A percentile compares a stretch with the other conserved stretches of the same genome.
Conservation (phyloP, 306 rosid species). For the Corylus avellana region DNA sequence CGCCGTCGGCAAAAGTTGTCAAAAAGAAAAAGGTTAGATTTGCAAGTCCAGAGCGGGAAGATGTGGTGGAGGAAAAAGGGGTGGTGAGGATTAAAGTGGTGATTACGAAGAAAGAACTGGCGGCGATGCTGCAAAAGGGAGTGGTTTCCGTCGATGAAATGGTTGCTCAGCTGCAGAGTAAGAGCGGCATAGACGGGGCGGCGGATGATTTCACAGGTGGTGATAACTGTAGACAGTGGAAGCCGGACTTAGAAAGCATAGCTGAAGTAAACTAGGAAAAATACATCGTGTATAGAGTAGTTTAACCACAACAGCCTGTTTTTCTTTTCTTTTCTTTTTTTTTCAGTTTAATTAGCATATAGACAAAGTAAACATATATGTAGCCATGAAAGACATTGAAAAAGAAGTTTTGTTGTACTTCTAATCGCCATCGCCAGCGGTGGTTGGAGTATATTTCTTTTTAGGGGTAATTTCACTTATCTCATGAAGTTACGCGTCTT, state of each 20-base stretch:
- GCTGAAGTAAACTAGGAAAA: conserved; percentile 66
- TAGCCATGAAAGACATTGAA: conserved; percentile 8
- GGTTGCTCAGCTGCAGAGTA: conserved; percentile 43
- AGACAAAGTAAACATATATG: conserved; percentile 18
- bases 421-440: background rate
- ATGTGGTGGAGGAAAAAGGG: conserved; percentile 36
- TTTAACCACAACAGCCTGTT: too few species aligned
- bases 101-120: conserved; percentile 64
- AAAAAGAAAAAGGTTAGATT: conserved; percentile 77
- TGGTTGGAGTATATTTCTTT: background rate
- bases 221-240: conserved; percentile 48
- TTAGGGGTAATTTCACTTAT: background rate
- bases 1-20: conserved; percentile 26
- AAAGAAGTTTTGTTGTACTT: background rate
- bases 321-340: background rate
- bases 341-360: background rate
- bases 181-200: conserved; percentile 28
- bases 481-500: too few species aligned
- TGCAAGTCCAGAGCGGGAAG: conserved; percentile 53
- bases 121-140: conserved; percentile 58
- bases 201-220: conserved; percentile 17
- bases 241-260: conserved; percentile 74
- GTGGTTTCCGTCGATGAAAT: conserved; percentile 53
- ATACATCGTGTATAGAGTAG: too few species aligned
- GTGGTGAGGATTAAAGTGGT: conserved; percentile 77